Evolutionary conservation across 805 yeast species (phyloP), one percentile per base, ranked within the genome.

Genomic region (Metschnikowia reukaufii): DNA sequence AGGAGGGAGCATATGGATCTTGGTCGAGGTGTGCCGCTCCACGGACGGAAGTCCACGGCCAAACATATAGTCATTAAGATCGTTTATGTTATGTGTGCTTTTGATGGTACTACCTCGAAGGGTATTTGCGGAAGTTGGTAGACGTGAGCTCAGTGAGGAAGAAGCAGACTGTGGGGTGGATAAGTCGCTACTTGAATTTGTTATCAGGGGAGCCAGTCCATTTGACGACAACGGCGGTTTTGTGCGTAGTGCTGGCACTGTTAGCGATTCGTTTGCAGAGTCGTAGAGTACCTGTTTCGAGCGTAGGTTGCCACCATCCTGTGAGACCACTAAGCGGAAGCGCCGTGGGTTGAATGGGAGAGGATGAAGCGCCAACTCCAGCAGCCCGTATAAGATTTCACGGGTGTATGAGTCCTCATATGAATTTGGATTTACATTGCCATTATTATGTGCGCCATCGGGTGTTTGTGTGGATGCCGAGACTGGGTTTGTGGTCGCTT

Each of bases 21-120:
- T 79, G 4, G 79, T 74, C 10, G 72, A 60, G 18, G 70, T 60
- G 16, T 66, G 65, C 15, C 67, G 60, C 45, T 79, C 82, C 47
- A 68, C 76, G 6, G 76, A 63, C 7, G 81, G 78, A 27, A 79
- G 63, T 0, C 84, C 83, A 42, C 78, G 74, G 10, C 84, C 84
- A 60, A 79, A 79, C 78, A 79, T 77, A 52, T 71, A 76, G 46
- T 75, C 76, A 21, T 76, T 70, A 17, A 79, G 54, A 48, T 79
- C 83, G 45, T 62, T 64, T 18, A 66, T 51, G 15, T 73, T 67
- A 50, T 78, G 81, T 44, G 68, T 65, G 2, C 63, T 33, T 41
- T 64, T 62, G 13, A 71, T 32, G 9, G 36, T 31, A 12, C 59
- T 31, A 18, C 31, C 27, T 23, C 19, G 15, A 17, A 38, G 34